Evolutionary conservation across 1,139 yeast species (phyloP), one percentile per base, ranked within the genome.

Genomic region (Zygotorulaspora mrakii): DNA sequence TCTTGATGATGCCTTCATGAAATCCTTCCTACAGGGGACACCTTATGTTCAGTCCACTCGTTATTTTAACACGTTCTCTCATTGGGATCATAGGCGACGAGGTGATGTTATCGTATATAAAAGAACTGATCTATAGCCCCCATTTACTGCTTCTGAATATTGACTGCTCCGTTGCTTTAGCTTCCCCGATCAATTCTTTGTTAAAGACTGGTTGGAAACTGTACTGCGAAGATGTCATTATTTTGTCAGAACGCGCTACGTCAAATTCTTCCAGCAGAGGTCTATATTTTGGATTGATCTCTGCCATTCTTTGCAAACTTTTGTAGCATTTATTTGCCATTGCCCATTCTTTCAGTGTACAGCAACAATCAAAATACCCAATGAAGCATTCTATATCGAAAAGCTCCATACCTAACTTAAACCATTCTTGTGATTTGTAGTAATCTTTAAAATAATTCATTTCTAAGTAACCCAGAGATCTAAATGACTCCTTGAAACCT

Each of bases 21-120:
- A 58, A 3, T 59, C 61, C 1, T 66, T 66, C 35, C 54, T 79
- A 35, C 43, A 54, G 10, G 67, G 61, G 2, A 61, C 73, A 1
- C 62, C 68, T 2, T 85, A 84, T 55, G 42, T 49, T 2, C 74
- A 72, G 42, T 64, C 68, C 31, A 59, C 63, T 6, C 67, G 89
- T 25, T 71, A 84, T 43, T 89, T 86, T 69, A 91, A 91, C 53
- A 76, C 88, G 30, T 74, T 77, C 43, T 76, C 79, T 58, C 97
- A 89, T 62, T 95, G 96, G 84, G 98, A 94, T 59, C 56, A 66
- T 33, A 70, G 97, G 45, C 70, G 98, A 46, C 54, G 59, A 1
- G 98, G 99, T 1, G 91, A 87, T 56, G 68, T 89, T 1, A 65
- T 87, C 5, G 76, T 88, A 2, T 83, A 76, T 14, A 25, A 28